Percentiles rank a stretch among this genome's conserved stretches.
Evolutionary conservation across 768 basidiomycete genomes (phyloP).

Genomic region (Lentinus tigrinus): DNA sequence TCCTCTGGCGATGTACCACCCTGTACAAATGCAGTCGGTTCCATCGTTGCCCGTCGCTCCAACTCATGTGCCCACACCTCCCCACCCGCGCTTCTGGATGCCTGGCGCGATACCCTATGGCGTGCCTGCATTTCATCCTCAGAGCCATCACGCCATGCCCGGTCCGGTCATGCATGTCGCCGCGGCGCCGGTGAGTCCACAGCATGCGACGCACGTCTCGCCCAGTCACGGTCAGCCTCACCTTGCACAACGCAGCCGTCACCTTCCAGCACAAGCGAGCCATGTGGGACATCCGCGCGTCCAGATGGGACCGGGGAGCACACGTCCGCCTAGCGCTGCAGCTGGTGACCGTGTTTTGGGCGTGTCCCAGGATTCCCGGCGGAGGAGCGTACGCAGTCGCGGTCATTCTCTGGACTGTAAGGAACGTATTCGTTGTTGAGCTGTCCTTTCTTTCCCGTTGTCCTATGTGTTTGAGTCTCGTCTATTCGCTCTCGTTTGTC

Average conservation of each 20-base stretch:
- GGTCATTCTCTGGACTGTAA: too few species aligned
- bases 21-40: neutral
- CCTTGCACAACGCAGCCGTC: neutral
- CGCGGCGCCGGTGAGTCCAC: neutral
- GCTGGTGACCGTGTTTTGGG: too few species aligned
- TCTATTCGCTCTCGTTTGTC: too few species aligned
- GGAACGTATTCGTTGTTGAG: too few species aligned
- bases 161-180: neutral
- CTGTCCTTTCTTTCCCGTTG: too few species aligned
- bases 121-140: neutral
- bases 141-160: neutral
- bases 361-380: too few species aligned
- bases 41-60: neutral
- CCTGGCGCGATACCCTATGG: neutral
- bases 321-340: too few species aligned
- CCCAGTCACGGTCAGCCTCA: neutral
- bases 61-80: neutral
- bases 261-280: too few species aligned
- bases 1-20: slow-evolving; percentile 9
- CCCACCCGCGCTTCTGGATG: neutral
- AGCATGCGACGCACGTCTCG: neutral
- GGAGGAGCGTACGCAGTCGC: too few species aligned
- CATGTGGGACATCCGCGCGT: too few species aligned
- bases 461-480: too few species aligned
- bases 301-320: too few species aligned